Percentiles rank a stretch among this genome's conserved stretches.
Conservation (phyloP, 495 filamentous ascomycete species). For the Mytilinidion resinicola region DNA sequence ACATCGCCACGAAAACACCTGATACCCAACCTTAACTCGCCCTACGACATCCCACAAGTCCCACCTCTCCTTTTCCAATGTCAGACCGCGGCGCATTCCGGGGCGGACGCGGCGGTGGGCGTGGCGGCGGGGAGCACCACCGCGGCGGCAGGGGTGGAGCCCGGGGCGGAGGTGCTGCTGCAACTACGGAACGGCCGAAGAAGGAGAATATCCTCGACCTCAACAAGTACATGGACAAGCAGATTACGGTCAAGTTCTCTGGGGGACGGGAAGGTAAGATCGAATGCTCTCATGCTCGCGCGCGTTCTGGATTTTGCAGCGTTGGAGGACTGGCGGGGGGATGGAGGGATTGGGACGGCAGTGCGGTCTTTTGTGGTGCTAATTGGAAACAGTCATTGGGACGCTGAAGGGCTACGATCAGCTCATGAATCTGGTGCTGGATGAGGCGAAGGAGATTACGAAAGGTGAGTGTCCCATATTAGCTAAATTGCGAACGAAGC, state of each 20-base stretch:
- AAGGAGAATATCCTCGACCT: slow-evolving; percentile 98
- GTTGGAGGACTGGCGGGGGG: neutral
- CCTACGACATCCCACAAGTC: neutral
- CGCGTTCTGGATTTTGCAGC: neutral
- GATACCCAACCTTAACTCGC: neutral
- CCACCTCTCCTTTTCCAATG: slow-evolving; percentile 38
- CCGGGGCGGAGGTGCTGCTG: slow-evolving; percentile 38
- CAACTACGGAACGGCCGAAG: slow-evolving; percentile 72
- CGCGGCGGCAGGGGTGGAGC: slow-evolving; percentile 39
- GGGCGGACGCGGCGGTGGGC: slow-evolving; percentile 34
- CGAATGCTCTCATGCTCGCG: neutral
- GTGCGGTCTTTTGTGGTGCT: slow-evolving; percentile 3
- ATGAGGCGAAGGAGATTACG: slow-evolving; percentile 85
- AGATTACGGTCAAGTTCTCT: slow-evolving; percentile 91
- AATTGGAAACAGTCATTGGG: slow-evolving; percentile 58
- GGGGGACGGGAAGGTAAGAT: slow-evolving; percentile 82
- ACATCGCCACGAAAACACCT: neutral
- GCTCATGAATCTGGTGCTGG: slow-evolving; percentile 94
- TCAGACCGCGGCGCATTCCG: slow-evolving; percentile 64
- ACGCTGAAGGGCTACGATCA: slow-evolving; percentile 92
- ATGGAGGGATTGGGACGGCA: neutral
- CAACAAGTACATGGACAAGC: slow-evolving; percentile 92
- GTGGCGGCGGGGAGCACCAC: slow-evolving; percentile 38
- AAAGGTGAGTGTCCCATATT: slow-evolving; percentile 54
- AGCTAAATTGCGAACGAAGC: neutral